Evolutionary conservation across 441 rosid species (phyloP).

Genomic region (Syzygium malaccense): DNA sequence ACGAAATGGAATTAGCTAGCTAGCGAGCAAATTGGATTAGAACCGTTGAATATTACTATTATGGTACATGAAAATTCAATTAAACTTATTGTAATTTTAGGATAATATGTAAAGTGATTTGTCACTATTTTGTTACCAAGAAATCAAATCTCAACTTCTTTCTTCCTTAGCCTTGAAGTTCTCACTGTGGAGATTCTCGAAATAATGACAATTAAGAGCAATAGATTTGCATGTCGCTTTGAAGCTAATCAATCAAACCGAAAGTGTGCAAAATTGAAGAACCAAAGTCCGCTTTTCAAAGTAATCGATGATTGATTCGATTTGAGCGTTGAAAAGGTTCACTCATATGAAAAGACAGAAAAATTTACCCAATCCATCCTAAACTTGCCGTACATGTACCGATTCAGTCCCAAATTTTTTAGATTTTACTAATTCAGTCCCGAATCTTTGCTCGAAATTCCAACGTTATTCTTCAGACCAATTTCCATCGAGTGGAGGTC

Average conservation of each 20-base stretch:
- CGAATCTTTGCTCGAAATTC: neutral
- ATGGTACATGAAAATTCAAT: neutral
- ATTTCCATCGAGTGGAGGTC: accelerated
- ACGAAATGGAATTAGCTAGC: neutral
- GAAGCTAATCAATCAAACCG: neutral
- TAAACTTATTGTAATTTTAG: neutral
- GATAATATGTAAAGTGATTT: neutral
- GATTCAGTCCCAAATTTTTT: too few relatives aligned
- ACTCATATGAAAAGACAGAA: neutral
- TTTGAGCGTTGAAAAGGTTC: neutral
- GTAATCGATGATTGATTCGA: neutral
- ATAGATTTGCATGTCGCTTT: neutral
- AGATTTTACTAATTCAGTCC: neutral
- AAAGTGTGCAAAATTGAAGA: neutral
- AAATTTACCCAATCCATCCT: neutral
- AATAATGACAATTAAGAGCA: neutral
- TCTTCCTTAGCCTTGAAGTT: neutral
- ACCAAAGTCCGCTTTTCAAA: neutral
- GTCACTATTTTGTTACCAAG: neutral
- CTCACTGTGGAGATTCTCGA: neutral
- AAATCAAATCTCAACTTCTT: neutral
- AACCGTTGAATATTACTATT: neutral
- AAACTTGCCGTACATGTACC: accelerated
- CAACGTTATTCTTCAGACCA: accelerated
- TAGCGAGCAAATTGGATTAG: neutral